phyloP scores from a whole-genome alignment of 208 protist species.

The Hexamita inflata region DNA sequence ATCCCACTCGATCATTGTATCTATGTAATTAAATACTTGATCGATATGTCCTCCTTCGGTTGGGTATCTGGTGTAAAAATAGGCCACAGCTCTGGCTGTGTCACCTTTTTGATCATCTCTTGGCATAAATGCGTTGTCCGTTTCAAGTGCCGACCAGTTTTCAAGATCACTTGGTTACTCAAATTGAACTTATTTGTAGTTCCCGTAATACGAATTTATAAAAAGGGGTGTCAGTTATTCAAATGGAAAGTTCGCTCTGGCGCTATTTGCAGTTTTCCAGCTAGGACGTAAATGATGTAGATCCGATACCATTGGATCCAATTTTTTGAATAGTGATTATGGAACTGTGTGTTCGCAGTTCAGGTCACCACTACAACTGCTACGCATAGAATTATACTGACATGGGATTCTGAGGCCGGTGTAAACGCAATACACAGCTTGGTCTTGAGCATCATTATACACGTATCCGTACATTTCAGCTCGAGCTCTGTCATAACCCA shows the following conservation, averaged over 20 bases:
- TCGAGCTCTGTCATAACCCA: not conserved
- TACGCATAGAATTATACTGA: not conserved
- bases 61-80: not conserved
- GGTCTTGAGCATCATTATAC: not conserved
- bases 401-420: not conserved
- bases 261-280: not conserved
- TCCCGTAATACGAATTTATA: not conserved
- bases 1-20: not conserved
- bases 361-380: not conserved
- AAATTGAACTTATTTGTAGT: not conserved
- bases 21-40: not conserved
- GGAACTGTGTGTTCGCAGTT: not conserved
- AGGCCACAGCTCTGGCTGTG: not conserved
- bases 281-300: not conserved
- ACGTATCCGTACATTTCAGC: not conserved
- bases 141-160: not conserved
- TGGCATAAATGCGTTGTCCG: not conserved
- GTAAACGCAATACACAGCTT: not conserved
- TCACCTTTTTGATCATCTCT: not conserved
- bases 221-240: not conserved
- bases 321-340: not conserved
- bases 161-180: not conserved
- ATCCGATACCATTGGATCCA: not conserved
- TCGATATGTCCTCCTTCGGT: not conserved
- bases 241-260: not conserved